Conservation (phyloP, 2,329 filamentous ascomycete species). For the Sclerotinia spermophila region DNA sequence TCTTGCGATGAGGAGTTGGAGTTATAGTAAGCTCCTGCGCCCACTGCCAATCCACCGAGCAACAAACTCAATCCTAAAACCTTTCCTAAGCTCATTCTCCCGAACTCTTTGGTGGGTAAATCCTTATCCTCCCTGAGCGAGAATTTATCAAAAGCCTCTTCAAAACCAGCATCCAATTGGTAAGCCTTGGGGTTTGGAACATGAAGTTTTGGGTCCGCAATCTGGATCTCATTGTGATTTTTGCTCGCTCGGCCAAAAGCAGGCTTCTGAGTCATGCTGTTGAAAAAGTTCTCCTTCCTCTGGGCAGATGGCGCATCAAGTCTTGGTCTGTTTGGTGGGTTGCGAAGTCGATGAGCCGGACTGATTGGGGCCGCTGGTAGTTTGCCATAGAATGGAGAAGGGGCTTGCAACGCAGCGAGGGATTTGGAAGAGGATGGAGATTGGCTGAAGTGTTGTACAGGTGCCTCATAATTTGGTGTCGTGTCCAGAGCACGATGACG, state of each 20-base stretch:
- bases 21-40: background rate
- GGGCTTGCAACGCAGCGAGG: conserved; percentile 3
- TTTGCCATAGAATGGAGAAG: conserved; percentile 62
- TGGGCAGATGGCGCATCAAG: conserved; percentile 47
- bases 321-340: conserved; percentile 55
- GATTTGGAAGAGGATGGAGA: background rate
- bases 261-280: conserved; percentile 22
- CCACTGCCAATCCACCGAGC: conserved; percentile 1
- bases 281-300: conserved; percentile 51
- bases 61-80: background rate
- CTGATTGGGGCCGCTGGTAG: conserved; percentile 65
- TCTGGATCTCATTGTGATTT: conserved; percentile 39
- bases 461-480: conserved; percentile 40
- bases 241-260: background rate
- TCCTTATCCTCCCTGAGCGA: background rate
- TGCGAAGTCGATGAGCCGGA: conserved; percentile 60
- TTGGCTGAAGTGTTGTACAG: conserved; percentile 36
- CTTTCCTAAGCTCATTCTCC: background rate
- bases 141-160: conserved; percentile 7
- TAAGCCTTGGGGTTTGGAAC: background rate
- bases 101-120: background rate
- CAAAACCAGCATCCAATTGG: background rate
- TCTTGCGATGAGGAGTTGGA: background rate
- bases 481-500: conserved; percentile 53
- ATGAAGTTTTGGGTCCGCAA: conserved; percentile 44